phyloP scores from a whole-genome alignment of 2,329 filamentous ascomycete genomes.

The Cordyceps farinosa region DNA sequence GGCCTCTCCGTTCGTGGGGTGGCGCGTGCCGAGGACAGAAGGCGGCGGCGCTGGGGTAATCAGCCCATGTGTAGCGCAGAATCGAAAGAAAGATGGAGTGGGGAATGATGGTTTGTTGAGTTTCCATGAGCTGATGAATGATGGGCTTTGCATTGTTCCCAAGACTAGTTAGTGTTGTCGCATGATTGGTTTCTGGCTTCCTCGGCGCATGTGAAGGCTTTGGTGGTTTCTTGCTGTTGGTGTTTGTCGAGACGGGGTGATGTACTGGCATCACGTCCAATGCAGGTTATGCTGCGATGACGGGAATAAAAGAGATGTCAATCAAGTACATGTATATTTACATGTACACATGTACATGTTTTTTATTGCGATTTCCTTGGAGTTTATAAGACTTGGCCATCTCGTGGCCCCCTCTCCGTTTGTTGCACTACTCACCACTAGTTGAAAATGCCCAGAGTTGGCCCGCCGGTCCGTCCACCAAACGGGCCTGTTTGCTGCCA shows the following conservation, averaged over 20 bases:
- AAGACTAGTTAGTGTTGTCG: not conserved
- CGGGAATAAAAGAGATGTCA: too few species aligned
- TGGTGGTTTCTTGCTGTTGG: not conserved
- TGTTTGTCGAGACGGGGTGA: not conserved
- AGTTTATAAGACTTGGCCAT: too few species aligned
- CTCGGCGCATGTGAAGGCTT: conserved; percentile 1
- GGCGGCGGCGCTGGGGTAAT: not conserved
- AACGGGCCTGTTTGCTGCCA: not conserved
- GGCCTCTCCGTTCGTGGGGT: conserved; percentile 1
- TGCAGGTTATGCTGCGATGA: too few species aligned
- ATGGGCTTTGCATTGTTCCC: not conserved
- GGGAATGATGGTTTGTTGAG: not conserved
- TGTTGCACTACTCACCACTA: too few species aligned
- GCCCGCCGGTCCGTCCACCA: conserved; percentile 14
- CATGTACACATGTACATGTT: too few species aligned
- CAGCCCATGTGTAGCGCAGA: conserved; percentile 1
- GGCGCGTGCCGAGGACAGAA: not conserved
- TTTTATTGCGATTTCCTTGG: too few species aligned
- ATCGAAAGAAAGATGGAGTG: not conserved
- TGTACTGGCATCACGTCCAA: too few species aligned
- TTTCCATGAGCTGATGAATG: not conserved
- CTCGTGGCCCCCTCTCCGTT: too few species aligned
- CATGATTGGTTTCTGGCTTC: not conserved
- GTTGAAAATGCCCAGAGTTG: too few species aligned
- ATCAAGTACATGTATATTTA: too few species aligned